A percentile compares a stretch with the other conserved stretches of the same genome.
These are phyloP conservation scores for Roridomyces roridus DNA, from an alignment of 768 basidiomycete species.

Conservation along the genomic window DNA sequence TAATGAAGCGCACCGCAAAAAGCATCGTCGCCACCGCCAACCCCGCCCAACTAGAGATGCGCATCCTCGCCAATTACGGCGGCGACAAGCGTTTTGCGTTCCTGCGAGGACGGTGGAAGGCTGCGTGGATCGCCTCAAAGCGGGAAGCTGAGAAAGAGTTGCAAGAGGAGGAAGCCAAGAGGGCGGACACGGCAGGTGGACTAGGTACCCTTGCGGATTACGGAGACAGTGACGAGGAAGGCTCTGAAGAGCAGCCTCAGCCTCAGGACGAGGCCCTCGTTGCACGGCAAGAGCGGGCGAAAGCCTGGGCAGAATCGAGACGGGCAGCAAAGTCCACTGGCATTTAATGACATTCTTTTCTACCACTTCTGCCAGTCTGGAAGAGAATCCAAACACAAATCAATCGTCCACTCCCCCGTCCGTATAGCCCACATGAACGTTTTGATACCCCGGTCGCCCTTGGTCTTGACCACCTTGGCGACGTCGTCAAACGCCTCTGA, in stretches of 20 bases:
- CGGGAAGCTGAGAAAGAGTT: conserved; percentile 47
- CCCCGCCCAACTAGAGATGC: conserved; percentile 82
- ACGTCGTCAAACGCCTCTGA: too few species aligned
- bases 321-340: conserved; percentile 32
- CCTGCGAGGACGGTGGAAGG: conserved; percentile 76
- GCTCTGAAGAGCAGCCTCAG: conserved; percentile 32
- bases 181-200: conserved; percentile 28
- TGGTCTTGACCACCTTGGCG: too few species aligned
- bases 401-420: conserved; percentile 6
- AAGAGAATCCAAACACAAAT: conserved; percentile 17
- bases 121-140: conserved; percentile 66
- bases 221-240: conserved; percentile 58
- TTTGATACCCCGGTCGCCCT: neutral
- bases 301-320: conserved; percentile 63
- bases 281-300: conserved; percentile 49
- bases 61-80: conserved; percentile 88
- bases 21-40: conserved; percentile 78
- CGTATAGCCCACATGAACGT: neutral
- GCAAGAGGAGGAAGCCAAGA: conserved; percentile 33
- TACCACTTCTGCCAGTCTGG: conserved; percentile 22
- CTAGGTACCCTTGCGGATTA: conserved; percentile 67
- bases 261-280: conserved; percentile 15
- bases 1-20: conserved; percentile 78
- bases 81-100: conserved; percentile 82
- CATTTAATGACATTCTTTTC: neutral